Evolutionary conservation across 108 stramenopile genomes (phyloP).

Genomic region (Mediolabrus comicus): DNA sequence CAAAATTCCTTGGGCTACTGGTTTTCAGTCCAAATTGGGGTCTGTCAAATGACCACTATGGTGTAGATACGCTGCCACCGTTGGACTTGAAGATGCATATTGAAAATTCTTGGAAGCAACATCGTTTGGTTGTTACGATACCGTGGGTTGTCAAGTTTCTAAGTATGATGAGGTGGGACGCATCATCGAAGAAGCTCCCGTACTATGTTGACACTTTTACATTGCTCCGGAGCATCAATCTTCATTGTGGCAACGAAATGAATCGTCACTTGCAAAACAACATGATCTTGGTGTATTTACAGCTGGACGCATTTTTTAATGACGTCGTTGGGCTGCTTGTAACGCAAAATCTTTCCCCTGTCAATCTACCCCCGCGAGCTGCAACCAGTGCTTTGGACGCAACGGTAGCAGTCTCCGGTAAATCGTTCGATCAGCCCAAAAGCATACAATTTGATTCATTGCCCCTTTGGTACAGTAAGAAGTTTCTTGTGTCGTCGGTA

Average conservation of each 20-base stretch:
- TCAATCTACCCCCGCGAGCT: slow-evolving; percentile 14
- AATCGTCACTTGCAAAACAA: slow-evolving; percentile 16
- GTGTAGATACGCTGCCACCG: slow-evolving; percentile 23
- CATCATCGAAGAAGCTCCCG: slow-evolving; percentile 38
- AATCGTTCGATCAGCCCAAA: neutral
- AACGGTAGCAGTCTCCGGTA: neutral
- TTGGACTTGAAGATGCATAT: slow-evolving; percentile 44
- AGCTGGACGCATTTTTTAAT: slow-evolving; percentile 56
- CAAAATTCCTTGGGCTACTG: slow-evolving; percentile 75
- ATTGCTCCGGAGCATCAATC: slow-evolving; percentile 39
- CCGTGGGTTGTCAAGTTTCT: slow-evolving; percentile 77
- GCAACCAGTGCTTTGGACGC: neutral
- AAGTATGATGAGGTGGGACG: slow-evolving; percentile 76
- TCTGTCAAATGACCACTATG: slow-evolving; percentile 16
- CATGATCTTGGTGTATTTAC: slow-evolving; percentile 40
- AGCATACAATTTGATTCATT: slow-evolving; percentile 13
- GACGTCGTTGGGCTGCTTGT: slow-evolving; percentile 45
- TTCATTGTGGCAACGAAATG: slow-evolving; percentile 1
- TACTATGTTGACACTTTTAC: slow-evolving; percentile 49
- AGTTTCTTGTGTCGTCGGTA: slow-evolving; percentile 40
- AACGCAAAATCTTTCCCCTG: slow-evolving; percentile 35
- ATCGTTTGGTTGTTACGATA: slow-evolving; percentile 32
- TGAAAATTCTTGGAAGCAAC: slow-evolving; percentile 43
- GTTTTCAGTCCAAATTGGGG: slow-evolving; percentile 81
- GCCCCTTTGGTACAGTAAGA: slow-evolving; percentile 46